Evolutionary conservation across 1,284 basidiomycete species (phyloP), one percentile per base, ranked within the genome.

Genomic region (Cryptococcus sp.): DNA sequence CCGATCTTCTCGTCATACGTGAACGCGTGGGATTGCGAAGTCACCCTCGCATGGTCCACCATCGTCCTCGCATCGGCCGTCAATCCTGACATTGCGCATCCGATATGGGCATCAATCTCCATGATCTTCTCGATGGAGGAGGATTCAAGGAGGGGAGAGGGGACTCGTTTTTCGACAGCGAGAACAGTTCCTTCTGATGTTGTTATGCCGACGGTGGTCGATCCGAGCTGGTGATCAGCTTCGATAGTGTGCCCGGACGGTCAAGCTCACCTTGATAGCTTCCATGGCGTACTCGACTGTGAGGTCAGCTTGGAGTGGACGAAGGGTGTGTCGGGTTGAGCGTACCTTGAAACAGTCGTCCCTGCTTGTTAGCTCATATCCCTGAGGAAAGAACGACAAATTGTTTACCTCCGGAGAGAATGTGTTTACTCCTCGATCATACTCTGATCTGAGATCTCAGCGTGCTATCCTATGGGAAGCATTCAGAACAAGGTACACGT

Each of bases 21-120:
- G 77, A 98, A 99, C 1, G 84, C 75, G 74, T 99, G 95, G 76
- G 94, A 97, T 75, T 97, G 89, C 22, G 73, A 85, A 75, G 94
- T 97, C 49, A 97, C 91, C 52, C 94, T 83, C n/a, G 94, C 95
- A 72, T 98, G 95, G 79, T 99, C 95, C 73, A 99, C 90, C 89
- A 98, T 99, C 39, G 95, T 99, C 59, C 95, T 82, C 44, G 95
- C 95, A 74, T 98, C 95, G 45, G 95, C 95, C 28, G 91, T 95
- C 57, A 99, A 80, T 45, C 94, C 94, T 48, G 89, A 93, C 92
- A 99, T 97, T 48, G 95, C 95, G 62, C 93, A 97, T 18, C 92
- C 95, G 48, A 99, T 81, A 75, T 99, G 95, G 16, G 75, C 68
- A 76, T 99, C 95, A 65, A 98, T 97, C 78, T 98, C 94, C 93